phyloP scores from a whole-genome alignment of 192 early-diverging fungal species.

The Umbelopsis sp. region DNA sequence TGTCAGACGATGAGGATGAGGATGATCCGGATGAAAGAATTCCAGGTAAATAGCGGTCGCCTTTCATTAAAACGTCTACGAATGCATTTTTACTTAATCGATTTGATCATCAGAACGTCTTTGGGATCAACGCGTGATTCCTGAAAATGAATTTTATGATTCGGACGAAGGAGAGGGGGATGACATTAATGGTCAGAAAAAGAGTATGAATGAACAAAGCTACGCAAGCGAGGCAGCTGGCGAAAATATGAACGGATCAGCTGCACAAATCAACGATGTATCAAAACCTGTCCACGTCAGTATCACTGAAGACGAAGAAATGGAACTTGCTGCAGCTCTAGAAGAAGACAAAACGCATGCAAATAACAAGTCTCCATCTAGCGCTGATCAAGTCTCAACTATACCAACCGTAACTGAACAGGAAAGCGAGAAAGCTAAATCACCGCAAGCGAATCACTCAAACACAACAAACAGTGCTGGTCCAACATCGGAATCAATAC shows the following conservation, averaged over 20 bases:
- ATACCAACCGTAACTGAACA: not conserved
- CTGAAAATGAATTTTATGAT: constrained; percentile 76
- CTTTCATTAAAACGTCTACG: too few species aligned
- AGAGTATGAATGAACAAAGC: constrained; percentile 29
- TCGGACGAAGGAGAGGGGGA: constrained; percentile 63
- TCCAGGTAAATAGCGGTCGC: constrained; percentile 50
- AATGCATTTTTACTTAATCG: not conserved
- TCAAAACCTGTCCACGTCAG: not conserved
- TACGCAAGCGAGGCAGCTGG: constrained; percentile 19
- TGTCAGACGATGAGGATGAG: constrained; percentile 72
- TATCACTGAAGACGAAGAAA: constrained; percentile 34
- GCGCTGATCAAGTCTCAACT: not conserved
- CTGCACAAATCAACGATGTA: not conserved
- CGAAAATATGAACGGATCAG: constrained; percentile 9
- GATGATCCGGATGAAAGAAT: constrained; percentile 61
- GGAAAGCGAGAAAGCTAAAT: not conserved
- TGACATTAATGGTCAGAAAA: not conserved
- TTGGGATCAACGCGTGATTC: constrained; percentile 64
- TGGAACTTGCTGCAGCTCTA: constrained; percentile 23
- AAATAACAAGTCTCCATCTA: not conserved
- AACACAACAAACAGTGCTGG: not conserved
- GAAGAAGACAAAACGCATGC: constrained; percentile 4
- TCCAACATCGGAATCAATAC: too few species aligned
- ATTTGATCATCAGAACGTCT: constrained; percentile 48
- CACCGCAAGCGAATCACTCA: not conserved